Evolutionary conservation across 2,329 filamentous ascomycete genomes (phyloP).

Genomic region (Arthrinium phaeospermum): DNA sequence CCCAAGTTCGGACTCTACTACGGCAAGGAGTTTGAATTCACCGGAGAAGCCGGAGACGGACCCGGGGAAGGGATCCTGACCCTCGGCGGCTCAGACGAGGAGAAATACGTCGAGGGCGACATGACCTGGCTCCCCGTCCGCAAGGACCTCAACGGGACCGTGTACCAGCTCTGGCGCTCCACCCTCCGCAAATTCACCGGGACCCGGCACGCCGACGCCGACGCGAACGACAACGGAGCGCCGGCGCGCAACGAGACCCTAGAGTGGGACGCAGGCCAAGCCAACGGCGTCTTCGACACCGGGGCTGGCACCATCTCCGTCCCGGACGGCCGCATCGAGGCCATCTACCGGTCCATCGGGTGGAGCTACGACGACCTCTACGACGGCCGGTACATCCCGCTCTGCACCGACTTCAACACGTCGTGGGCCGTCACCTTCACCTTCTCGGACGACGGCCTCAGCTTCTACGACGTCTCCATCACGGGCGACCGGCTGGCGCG

Average conservation of each 20-base stretch:
- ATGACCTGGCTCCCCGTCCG: slow-evolving; percentile 29
- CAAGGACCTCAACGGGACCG: slow-evolving; percentile 21
- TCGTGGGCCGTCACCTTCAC: slow-evolving; percentile 41
- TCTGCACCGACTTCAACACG: slow-evolving; percentile 44
- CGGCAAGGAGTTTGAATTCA: slow-evolving; percentile 29
- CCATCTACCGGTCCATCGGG: slow-evolving; percentile 41
- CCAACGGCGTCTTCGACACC: slow-evolving; percentile 41
- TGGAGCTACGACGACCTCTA: slow-evolving; percentile 42
- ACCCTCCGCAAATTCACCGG: slow-evolving; percentile 27
- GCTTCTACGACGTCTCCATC: slow-evolving; percentile 32
- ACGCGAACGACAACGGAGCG: slow-evolving; percentile 6
- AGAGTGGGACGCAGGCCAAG: slow-evolving; percentile 16
- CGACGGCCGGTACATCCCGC: slow-evolving; percentile 34
- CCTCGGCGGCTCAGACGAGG: slow-evolving; percentile 40
- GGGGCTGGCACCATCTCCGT: slow-evolving; percentile 37
- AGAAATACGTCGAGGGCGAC: slow-evolving; percentile 35
- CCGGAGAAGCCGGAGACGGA: slow-evolving; percentile 16
- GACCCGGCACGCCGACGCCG: not conserved
- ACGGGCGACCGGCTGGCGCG: slow-evolving; percentile 39
- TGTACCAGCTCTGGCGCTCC: slow-evolving; percentile 42
- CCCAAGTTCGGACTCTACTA: slow-evolving; percentile 42
- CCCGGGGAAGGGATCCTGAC: slow-evolving; percentile 38
- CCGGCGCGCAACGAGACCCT: slow-evolving; percentile 22
- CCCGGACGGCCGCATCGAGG: slow-evolving; percentile 31
- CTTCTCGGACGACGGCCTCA: slow-evolving; percentile 28